These are phyloP conservation scores for Ceratocystis diversiconidia DNA, from an alignment of 2,329 filamentous ascomycete genomes.

Conservation along the genomic window DNA sequence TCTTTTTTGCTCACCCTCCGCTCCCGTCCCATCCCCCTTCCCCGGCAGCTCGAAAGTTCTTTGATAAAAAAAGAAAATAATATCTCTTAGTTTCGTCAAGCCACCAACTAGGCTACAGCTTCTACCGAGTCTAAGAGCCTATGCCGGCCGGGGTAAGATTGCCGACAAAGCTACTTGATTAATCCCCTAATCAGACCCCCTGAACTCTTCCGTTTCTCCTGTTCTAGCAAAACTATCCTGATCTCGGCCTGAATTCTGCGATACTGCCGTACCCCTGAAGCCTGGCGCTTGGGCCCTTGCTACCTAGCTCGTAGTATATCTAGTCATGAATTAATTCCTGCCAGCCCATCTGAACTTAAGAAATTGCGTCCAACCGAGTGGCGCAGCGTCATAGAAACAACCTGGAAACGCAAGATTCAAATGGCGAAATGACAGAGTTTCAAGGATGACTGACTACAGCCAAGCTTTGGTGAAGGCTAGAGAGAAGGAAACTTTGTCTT, in stretches of 20 bases:
- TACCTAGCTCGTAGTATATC: no score
- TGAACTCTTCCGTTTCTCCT: not conserved
- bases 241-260: not conserved
- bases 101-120: no score
- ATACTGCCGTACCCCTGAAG: not conserved
- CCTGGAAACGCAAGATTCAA: not conserved
- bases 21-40: no score
- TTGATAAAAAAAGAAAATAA: no score
- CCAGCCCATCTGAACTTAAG: not conserved
- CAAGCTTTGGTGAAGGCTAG: not conserved
- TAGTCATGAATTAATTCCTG: not conserved
- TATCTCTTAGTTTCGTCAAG: no score
- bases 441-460: not conserved
- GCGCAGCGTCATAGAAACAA: not conserved
- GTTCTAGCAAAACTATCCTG: not conserved
- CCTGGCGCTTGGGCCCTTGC: no score
- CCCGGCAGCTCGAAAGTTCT: no score
- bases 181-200: not conserved
- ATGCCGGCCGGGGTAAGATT: not conserved
- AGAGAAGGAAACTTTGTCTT: not conserved
- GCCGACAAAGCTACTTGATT: not conserved
- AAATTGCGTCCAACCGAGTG: not conserved
- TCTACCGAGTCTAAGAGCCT: no score
- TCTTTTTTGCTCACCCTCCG: no score
- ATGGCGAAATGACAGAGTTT: slow-evolving; percentile 2